A percentile compares a stretch with the other conserved stretches of the same genome.
These are phyloP conservation scores for Corniculantispora saksenae DNA, from an alignment of 2,329 filamentous ascomycete genomes.

Conservation along the genomic window DNA sequence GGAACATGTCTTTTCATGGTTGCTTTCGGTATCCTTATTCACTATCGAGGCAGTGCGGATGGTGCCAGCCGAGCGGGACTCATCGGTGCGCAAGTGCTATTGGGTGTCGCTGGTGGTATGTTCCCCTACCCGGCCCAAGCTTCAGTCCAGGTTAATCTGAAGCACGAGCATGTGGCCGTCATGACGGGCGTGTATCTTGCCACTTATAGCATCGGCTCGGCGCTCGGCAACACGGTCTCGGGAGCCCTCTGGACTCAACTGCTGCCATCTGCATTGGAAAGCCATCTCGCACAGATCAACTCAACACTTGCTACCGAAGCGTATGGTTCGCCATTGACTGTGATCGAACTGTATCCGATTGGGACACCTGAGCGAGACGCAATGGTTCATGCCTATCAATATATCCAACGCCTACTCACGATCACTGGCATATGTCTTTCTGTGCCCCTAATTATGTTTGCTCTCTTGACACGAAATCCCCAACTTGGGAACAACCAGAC, in stretches of 20 bases:
- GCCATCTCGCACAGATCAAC: constrained; percentile 42
- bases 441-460: background rate
- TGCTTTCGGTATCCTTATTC: constrained; percentile 64
- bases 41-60: constrained; percentile 54
- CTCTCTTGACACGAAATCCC: background rate
- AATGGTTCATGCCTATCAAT: constrained; percentile 46
- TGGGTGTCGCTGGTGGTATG: constrained; percentile 64
- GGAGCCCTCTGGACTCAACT: constrained; percentile 64
- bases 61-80: constrained; percentile 52
- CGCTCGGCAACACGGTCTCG: constrained; percentile 60
- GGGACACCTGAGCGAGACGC: constrained; percentile 44
- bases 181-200: constrained; percentile 65
- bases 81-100: constrained; percentile 63
- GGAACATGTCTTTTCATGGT: constrained; percentile 63
- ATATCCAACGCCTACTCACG: constrained; percentile 46
- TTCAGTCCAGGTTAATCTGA: constrained; percentile 43
- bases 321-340: constrained; percentile 35
- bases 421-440: constrained; percentile 43
- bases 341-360: constrained; percentile 33
- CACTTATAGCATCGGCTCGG: constrained; percentile 62
- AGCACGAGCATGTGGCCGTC: constrained; percentile 59
- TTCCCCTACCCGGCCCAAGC: constrained; percentile 55
- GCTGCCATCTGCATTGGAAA: constrained; percentile 54
- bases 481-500: background rate
- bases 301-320: constrained; percentile 32